Evolutionary conservation across 2,329 filamentous ascomycete species (phyloP).

Genomic region (Pestalotiopsis sp.): DNA sequence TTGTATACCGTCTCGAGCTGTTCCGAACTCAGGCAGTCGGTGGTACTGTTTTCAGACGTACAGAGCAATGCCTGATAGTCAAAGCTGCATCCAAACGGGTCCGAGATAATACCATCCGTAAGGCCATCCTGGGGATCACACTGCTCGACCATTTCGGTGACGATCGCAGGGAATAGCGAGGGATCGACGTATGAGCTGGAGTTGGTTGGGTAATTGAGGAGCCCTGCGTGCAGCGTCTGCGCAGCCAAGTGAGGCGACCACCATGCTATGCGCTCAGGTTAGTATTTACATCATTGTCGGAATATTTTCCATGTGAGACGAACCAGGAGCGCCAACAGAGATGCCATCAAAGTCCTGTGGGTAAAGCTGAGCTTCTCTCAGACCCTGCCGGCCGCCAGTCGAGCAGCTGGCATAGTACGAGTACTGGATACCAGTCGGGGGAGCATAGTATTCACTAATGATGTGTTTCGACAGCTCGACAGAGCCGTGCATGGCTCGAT

Average conservation of each 20-base stretch:
- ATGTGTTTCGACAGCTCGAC: slow-evolving; percentile 48
- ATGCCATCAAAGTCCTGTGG: slow-evolving; percentile 61
- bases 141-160: slow-evolving; percentile 42
- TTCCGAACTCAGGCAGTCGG: slow-evolving; percentile 38
- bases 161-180: slow-evolving; percentile 40
- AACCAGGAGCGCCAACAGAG: slow-evolving; percentile 49
- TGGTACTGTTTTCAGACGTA: slow-evolving; percentile 19
- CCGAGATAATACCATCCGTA: slow-evolving; percentile 42
- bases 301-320: slow-evolving; percentile 13
- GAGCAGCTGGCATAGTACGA: slow-evolving; percentile 62
- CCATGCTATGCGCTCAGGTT: slow-evolving; percentile 37
- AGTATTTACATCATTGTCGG: background rate
- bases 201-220: slow-evolving; percentile 45
- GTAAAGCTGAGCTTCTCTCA: slow-evolving; percentile 53
- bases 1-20: slow-evolving; percentile 39
- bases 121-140: slow-evolving; percentile 47
- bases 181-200: slow-evolving; percentile 43
- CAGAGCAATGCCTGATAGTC: slow-evolving; percentile 40
- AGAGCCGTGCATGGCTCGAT: slow-evolving; percentile 50
- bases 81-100: slow-evolving; percentile 42
- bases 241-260: slow-evolving; percentile 45
- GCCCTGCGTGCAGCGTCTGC: slow-evolving; percentile 39
- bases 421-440: slow-evolving; percentile 38
- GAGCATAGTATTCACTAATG: slow-evolving; percentile 49
- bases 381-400: slow-evolving; percentile 61